phyloP scores from a whole-genome alignment of 2,329 filamentous ascomycete genomes.

The Pseudocercospora macadamiae region DNA sequence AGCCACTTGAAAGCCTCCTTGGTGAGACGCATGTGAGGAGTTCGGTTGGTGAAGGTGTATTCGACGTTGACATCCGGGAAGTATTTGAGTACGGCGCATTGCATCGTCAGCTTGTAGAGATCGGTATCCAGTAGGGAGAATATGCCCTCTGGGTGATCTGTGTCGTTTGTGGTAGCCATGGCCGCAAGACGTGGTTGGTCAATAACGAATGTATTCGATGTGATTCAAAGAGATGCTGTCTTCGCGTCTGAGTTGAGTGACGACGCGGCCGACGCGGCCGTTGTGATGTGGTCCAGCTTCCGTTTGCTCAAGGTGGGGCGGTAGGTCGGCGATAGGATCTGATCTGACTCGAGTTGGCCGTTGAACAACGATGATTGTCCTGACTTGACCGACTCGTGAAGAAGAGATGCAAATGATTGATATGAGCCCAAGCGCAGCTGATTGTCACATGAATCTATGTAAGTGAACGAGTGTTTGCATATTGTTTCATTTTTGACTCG shows the following conservation, averaged over 20 bases:
- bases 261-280: not conserved
- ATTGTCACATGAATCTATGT: conserved; percentile 2
- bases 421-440: too few relatives aligned
- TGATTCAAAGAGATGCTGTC: not conserved
- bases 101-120: conserved; percentile 98
- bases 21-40: conserved; percentile 87
- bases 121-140: conserved; percentile 59
- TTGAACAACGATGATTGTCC: not conserved
- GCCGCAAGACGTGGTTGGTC: not conserved
- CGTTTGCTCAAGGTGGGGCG: conserved; percentile 2
- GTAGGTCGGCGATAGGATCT: not conserved
- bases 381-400: too few relatives aligned
- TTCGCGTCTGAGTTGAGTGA: not conserved
- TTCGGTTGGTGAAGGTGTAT: conserved; percentile 94
- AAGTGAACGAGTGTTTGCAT: conserved; percentile 2
- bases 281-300: not conserved
- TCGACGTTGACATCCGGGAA: conserved; percentile 80
- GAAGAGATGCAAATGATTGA: too few relatives aligned
- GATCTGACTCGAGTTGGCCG: too few relatives aligned
- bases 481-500: not conserved
- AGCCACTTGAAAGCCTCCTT: conserved; percentile 85
- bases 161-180: conserved; percentile 25
- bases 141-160: conserved; percentile 39
- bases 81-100: conserved; percentile 92
- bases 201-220: not conserved